Evolutionary conservation across 371 early-diverging fungal species (phyloP), one percentile per base, ranked within the genome.

Genomic region (Mucor velutinosus): DNA sequence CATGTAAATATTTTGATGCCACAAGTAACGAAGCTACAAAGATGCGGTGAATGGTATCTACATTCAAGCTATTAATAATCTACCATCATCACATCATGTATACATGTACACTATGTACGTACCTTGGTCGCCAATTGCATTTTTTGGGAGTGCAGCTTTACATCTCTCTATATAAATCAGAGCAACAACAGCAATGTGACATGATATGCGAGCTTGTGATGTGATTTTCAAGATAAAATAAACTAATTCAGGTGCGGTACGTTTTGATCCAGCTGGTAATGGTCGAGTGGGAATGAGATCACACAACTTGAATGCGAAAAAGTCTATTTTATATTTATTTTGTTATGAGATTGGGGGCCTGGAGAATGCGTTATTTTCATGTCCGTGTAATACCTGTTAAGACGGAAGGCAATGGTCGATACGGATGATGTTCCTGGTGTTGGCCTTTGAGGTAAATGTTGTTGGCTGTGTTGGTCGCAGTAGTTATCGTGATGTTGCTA

Each of bases 1-100:
- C 92, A 57, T 84, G 84, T 55, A 89, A 80, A 63, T 89, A 92
- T 71, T 92, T 92, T 29, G 90, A 88, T 7, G 92, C 92, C 19
- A 88, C 76, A 21, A 92, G 77, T 30, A 92, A 67, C 0, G 92
- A 88, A 6, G 90, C 91, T n/a, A 91, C 73, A 79, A 90, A 91
- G 84, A 92, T 91, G 55, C 92, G 86, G 45, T 90, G 86, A 11
- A 88, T 74, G 5, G 76, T 76, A 49, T 76, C 76, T 75, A 62
- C 7, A 4, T 12, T 30, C 33, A 25, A 33, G 23, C 33, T 43
- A 30, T 57, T 19, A 30, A 19, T 60, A 55, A 23, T 21, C 23
- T 4, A 23, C 2, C 23, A 23, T 51, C 25, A 51, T 51, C 51
- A 25, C 21, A 19, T 11, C 10, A 51, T 51, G 21, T 58, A 3